Evolutionary conservation across 208 protist genomes (phyloP).

Genomic region (Leishmania major): DNA sequence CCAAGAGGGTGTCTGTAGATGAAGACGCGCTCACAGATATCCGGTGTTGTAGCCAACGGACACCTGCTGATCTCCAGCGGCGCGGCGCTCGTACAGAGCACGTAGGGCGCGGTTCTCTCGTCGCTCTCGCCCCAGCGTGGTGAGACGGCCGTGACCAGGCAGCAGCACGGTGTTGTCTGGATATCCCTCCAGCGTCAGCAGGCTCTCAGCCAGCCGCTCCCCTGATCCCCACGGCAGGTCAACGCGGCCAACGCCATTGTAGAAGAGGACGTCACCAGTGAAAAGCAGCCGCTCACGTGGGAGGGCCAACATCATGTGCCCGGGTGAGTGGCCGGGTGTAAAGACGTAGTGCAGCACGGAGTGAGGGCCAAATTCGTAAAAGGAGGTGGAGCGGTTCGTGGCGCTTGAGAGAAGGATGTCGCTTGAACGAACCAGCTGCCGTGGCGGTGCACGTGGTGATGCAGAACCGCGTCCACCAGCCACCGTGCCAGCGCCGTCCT

Average conservation of each 20-base stretch:
- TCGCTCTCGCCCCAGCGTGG: conserved; percentile 83
- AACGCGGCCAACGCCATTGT: conserved; percentile 84
- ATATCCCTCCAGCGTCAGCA: conserved; percentile 73
- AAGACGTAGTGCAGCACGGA: conserved; percentile 84
- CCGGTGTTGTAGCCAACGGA: conserved; percentile 88
- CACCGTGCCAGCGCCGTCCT: neutral
- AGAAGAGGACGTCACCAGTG: conserved; percentile 84
- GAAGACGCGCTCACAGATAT: conserved; percentile 47
- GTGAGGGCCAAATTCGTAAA: conserved; percentile 81
- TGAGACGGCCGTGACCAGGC: conserved; percentile 85
- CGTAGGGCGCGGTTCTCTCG: conserved; percentile 76
- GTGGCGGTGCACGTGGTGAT: conserved; percentile 13
- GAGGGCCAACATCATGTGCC: conserved; percentile 90
- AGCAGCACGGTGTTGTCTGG: conserved; percentile 86
- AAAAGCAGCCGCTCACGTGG: conserved; percentile 86
- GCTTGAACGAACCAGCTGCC: conserved; percentile 52
- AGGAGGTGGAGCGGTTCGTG: conserved; percentile 81
- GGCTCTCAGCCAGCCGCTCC: conserved; percentile 76
- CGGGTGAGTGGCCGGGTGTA: conserved; percentile 87
- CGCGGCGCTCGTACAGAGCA: conserved; percentile 68
- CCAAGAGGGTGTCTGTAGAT: neutral
- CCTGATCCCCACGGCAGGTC: conserved; percentile 87
- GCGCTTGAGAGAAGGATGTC: conserved; percentile 79
- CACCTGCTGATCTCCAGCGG: conserved; percentile 62
- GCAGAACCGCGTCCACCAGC: neutral